Percentiles rank a stretch among this genome's conserved stretches.
Conservation (phyloP, 2,329 filamentous ascomycete species). For the Clonostachys byssicola region DNA sequence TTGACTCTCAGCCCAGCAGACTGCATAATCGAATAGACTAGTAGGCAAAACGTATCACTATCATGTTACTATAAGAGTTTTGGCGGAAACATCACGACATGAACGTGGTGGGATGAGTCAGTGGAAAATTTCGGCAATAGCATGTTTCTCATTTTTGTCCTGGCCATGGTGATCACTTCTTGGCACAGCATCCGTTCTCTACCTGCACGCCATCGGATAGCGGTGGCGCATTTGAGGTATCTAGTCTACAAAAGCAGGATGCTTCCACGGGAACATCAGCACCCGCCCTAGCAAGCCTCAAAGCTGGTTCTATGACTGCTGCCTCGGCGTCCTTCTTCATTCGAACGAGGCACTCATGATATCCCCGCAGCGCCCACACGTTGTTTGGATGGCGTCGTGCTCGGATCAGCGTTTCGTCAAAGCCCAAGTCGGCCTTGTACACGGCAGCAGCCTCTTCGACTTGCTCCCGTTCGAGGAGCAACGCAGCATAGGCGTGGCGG, state of each 20-base stretch:
- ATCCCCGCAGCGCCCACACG: conserved; percentile 72
- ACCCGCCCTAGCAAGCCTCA: conserved; percentile 45
- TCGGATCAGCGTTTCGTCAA: conserved; percentile 55
- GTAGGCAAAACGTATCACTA: no score
- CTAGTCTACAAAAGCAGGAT: conserved; percentile 19
- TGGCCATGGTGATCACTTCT: no score
- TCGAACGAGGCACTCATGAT: conserved; percentile 62
- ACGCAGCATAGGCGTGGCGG: conserved; percentile 65
- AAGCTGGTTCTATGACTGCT: conserved; percentile 25
- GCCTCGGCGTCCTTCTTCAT: conserved; percentile 37
- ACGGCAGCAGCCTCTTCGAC: conserved; percentile 49
- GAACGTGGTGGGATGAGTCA: no score
- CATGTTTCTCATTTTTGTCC: no score
- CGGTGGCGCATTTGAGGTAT: no score
- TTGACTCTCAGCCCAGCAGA: no score
- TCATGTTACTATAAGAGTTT: no score
- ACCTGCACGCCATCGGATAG: no score
- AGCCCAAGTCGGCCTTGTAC: conserved; percentile 58
- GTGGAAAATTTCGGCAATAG: no score
- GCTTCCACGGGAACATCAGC: conserved; percentile 55
- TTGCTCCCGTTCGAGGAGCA: conserved; percentile 63
- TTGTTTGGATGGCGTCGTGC: conserved; percentile 67
- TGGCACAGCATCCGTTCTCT: no score
- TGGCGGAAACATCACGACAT: no score
- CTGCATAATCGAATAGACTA: no score